These are phyloP conservation scores for Drosera spatulata DNA, from an alignment of 179 eudicot genomes.

Conservation along the genomic window DNA sequence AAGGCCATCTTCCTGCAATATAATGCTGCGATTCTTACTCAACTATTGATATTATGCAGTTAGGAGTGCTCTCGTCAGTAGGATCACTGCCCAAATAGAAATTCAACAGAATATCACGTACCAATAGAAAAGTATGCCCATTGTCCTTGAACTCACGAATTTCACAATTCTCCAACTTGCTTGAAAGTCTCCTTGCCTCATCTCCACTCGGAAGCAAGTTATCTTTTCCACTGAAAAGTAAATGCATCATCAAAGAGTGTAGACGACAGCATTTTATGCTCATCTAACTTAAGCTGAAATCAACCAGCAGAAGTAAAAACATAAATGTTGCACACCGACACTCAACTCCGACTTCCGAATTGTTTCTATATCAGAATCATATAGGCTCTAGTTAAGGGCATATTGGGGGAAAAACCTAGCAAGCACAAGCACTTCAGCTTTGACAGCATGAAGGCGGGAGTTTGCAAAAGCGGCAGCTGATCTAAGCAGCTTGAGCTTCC, in stretches of 20 bases:
- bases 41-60: too few species aligned
- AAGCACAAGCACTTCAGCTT: conserved; percentile 78
- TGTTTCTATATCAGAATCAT: too few species aligned
- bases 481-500: too few species aligned
- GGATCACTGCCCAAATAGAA: background rate
- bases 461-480: too few species aligned
- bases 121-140: conserved; percentile 71
- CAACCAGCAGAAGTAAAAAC: too few species aligned
- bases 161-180: conserved; percentile 37
- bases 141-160: conserved; percentile 46
- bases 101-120: conserved; percentile 14
- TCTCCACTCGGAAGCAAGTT: conserved; percentile 53
- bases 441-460: conserved; percentile 26
- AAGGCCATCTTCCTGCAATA: conserved; percentile 59
- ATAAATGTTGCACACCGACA: too few species aligned
- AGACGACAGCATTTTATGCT: too few species aligned
- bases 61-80: too few species aligned
- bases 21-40: too few species aligned
- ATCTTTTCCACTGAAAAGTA: conserved; percentile 61
- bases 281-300: too few species aligned
- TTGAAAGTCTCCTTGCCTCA: conserved; percentile 64
- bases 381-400: background rate
- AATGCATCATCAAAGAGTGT: background rate
- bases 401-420: conserved; percentile 41
- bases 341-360: too few species aligned